Base-by-base conservation (phyloP, 257 asterid genomes). In the Solanum etuberosum region DNA sequence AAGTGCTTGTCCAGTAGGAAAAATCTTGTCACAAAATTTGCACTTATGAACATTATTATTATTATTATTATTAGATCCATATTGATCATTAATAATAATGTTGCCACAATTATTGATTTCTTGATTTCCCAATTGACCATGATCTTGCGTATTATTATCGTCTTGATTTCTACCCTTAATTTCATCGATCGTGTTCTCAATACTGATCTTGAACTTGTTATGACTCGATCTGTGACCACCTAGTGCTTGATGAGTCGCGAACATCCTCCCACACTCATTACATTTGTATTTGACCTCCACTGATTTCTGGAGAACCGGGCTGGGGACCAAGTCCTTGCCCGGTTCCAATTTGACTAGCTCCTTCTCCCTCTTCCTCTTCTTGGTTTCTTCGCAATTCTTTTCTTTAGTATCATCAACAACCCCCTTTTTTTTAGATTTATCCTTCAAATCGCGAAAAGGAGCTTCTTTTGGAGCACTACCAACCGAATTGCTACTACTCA, bases 211-310 rank as follows among this genome's bases (percentile, higher is more conserved):
- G 82, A 89, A 34, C 91, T 93, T 94, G 51, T 82, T 92, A 88
- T 95, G 97, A 68, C 95, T 95, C 0, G 95, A 90, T 51, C 87
- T 88, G 35, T 95, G 98, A 0, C 98, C 98, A 0, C 98, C 96
- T 32, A 93, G 73, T 2, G 94, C 98, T 67, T 91, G 94, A 48
- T 90, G 93, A 5, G 86, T 83, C 1, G 88, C 0, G 35, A 93
- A 93, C 3, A 15, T 9, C 84, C 82, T 90, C 1, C 11, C 63
- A 57, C 97, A 94, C 4, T 20, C 67, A 78, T 5, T 83, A 78
- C 95, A 93, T 23, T 9, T 43, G 88, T 82, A 80, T 21, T 87
- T 89, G 61, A 37, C 51, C 35, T 88, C 86, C 10, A 86, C 46
- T 29, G 71, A 20, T 73, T 73, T 73, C 82, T 73, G 35, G 51